phyloP scores from a whole-genome alignment of 495 filamentous ascomycete genomes.

The Xylaria intraflava region DNA sequence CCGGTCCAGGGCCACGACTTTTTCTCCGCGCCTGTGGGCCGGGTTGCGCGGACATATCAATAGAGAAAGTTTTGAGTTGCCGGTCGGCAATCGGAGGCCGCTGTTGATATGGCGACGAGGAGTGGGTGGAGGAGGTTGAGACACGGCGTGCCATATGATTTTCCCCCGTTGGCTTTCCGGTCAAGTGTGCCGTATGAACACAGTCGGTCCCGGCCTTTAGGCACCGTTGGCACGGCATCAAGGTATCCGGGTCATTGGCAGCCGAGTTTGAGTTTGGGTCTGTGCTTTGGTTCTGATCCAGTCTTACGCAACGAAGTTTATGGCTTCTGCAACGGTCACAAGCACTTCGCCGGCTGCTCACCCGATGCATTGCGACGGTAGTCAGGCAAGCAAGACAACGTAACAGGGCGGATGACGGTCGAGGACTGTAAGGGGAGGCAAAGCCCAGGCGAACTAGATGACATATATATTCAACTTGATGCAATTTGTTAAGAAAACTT shows the following conservation, averaged over 20 bases:
- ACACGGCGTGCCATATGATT: background rate
- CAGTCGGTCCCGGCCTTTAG: background rate
- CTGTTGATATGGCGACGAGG: conserved; percentile 1
- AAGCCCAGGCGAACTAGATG: no score
- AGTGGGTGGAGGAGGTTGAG: background rate
- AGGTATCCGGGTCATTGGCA: background rate
- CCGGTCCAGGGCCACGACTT: background rate
- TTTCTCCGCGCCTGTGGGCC: background rate
- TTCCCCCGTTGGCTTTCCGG: background rate
- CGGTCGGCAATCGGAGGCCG: background rate
- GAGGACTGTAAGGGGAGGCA: no score
- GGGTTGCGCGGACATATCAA: background rate
- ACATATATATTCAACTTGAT: no score
- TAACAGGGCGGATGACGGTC: no score
- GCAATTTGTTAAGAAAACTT: no score
- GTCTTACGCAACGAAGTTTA: conserved; percentile 1
- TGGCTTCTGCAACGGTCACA: conserved; percentile 1
- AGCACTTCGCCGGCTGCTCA: background rate
- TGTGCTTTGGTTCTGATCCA: background rate
- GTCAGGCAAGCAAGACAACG: background rate
- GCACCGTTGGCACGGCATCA: background rate
- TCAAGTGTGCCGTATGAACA: background rate
- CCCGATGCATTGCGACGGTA: background rate
- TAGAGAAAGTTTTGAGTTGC: conserved; percentile 1
- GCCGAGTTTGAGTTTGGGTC: background rate